Evolutionary conservation across 148 eudicot genomes (phyloP), one percentile per base, ranked within the genome.

Genomic region (Amaranthus palmeri): DNA sequence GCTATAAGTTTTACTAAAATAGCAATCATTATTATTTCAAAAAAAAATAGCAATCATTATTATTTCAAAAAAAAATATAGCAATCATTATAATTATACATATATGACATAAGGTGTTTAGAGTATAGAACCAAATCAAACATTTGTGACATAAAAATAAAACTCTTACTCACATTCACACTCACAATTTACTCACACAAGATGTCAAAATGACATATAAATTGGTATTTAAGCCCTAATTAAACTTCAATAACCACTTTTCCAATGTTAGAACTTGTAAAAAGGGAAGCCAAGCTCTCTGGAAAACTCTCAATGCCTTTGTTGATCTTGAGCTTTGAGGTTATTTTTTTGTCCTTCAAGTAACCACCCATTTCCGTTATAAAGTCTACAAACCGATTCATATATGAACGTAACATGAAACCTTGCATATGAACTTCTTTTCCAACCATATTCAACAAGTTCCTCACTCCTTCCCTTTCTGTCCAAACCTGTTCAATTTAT

Each of bases 371-470:
- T 41, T 82, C 82, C 58, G 60, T 54, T 40, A 40, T 41, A 15
- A 82, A 82, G 0, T 82, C 82, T 17, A 25, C 66, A 8, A 51
- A 63, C 0, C 70, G 77, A 61, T 69, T 43, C 13, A 63, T 3
- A 43, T 64, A 76, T 48, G 85, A 36, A 51, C 55, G 53, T 14
- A 69, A 46, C 71, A 79, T 12, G 57, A 72, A 79, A 3, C 85
- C 85, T 70, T 82, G 68, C 80, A 82, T 79, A 51, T 12, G 74
- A n/a, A 82, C 82, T 50, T 79, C 85, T 71, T 82, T 82, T 4
- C 85, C 85, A 42, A 82, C 79, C 67, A 82, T 74, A 48, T 82
- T 82, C 7, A 82, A 71, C 43, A 82, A 46, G 48, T 82, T 82
- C 40, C 77, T 78, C 67, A 75, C 79, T 65, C 82, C 85, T 42